These are phyloP conservation scores for Blepharisma japonicum DNA, from an alignment of 73 alveolate genomes.

Conservation along the genomic window DNA sequence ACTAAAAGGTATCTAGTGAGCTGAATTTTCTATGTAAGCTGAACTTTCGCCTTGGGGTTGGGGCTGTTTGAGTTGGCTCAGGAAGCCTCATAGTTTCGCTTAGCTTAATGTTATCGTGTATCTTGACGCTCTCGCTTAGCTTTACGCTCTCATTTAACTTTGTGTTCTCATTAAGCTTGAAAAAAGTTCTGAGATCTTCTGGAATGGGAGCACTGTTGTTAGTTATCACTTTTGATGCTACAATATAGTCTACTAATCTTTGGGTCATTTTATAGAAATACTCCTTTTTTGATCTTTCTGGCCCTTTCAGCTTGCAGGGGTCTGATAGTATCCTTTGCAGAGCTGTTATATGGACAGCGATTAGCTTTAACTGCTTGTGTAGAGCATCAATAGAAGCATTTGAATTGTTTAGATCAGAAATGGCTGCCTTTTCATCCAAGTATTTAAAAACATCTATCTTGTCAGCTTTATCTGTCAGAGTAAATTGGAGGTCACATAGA, in stretches of 20 bases:
- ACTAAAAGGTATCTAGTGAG: too few species aligned
- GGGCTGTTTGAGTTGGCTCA: too few species aligned
- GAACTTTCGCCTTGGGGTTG: too few species aligned
- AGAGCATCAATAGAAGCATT: neutral
- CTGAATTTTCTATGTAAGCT: too few species aligned
- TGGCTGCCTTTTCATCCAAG: neutral
- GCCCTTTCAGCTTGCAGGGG: neutral
- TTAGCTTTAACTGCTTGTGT: slow-evolving; percentile 16
- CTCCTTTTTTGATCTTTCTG: slow-evolving; percentile 17
- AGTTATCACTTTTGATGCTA: neutral
- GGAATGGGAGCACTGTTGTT: neutral
- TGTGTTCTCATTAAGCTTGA: neutral
- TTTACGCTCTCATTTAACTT: neutral
- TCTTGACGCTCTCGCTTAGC: too few species aligned
- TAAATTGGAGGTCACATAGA: neutral
- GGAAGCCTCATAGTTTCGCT: too few species aligned
- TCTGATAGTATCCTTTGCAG: neutral
- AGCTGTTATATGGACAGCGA: slow-evolving; percentile 10
- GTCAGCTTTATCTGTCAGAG: slow-evolving; percentile 16
- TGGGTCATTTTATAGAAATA: slow-evolving; percentile 10
- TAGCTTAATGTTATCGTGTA: too few species aligned
- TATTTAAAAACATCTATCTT: neutral
- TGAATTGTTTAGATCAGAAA: neutral
- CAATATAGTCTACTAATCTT: neutral
- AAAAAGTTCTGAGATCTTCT: slow-evolving; percentile 6